These are phyloP conservation scores for Dioszegia crocea DNA, from an alignment of 768 basidiomycete species.

Conservation along the genomic window DNA sequence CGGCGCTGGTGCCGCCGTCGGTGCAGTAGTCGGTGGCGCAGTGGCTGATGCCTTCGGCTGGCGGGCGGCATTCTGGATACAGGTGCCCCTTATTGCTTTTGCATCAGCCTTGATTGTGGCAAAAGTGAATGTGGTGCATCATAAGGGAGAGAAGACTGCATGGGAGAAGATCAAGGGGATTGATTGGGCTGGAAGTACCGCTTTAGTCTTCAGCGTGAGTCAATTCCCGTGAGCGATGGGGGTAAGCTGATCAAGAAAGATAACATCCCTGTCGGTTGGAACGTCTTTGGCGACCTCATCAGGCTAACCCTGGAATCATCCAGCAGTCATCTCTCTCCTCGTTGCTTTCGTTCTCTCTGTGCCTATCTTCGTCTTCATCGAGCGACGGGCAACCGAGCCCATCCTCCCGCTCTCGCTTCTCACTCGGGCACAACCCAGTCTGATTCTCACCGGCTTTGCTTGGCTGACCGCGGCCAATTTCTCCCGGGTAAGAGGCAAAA, in stretches of 20 bases:
- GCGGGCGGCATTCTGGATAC: constrained; percentile 38
- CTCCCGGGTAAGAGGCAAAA: constrained; percentile 20
- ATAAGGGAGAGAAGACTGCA: constrained; percentile 12
- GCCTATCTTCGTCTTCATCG: constrained; percentile 28
- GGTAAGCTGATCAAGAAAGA: constrained; percentile 11
- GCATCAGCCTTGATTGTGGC: constrained; percentile 25
- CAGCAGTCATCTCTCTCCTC: constrained; percentile 21
- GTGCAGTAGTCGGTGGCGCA: constrained; percentile 35
- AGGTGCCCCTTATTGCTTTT: constrained; percentile 30
- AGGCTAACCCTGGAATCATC: constrained; percentile 25
- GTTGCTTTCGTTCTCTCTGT: constrained; percentile 11
- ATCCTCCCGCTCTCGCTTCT: constrained; percentile 36
- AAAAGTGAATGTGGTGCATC: constrained; percentile 35
- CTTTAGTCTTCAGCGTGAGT: constrained; percentile 35
- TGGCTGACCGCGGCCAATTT: constrained; percentile 30
- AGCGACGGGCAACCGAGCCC: constrained; percentile 30
- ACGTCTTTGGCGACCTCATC: constrained; percentile 36
- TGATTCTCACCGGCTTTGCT: constrained; percentile 27
- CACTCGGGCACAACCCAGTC: constrained; percentile 21
- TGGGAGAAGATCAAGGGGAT: constrained; percentile 35
- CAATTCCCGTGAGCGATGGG: neutral
- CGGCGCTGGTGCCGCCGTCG: constrained; percentile 27
- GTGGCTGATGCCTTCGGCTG: constrained; percentile 36
- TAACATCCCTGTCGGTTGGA: constrained; percentile 22
- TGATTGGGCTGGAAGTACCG: constrained; percentile 36